phyloP scores from a whole-genome alignment of 2,329 filamentous ascomycete species.

The Rutstroemia sydowiana region DNA sequence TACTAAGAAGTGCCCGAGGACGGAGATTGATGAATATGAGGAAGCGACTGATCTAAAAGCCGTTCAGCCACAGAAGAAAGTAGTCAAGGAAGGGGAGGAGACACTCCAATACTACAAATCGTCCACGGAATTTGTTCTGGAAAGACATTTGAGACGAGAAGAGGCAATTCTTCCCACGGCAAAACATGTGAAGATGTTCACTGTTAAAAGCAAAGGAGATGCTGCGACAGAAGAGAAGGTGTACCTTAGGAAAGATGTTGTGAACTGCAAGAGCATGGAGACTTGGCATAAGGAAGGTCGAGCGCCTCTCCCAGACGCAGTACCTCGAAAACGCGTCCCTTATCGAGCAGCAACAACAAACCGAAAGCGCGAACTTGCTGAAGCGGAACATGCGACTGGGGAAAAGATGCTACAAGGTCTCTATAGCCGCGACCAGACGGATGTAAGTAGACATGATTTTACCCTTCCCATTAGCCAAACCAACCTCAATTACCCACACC shows the following conservation, averaged over 20 bases:
- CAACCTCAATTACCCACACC: too few species aligned
- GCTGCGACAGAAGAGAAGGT: constrained; percentile 72
- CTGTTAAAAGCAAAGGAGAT: constrained; percentile 64
- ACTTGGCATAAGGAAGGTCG: constrained; percentile 98
- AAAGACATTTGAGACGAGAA: constrained; percentile 81
- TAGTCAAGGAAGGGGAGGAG: constrained; percentile 66
- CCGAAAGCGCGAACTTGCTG: constrained; percentile 80
- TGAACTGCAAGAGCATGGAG: constrained; percentile 82
- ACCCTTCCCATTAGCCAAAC: too few species aligned
- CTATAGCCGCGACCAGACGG: constrained; percentile 77
- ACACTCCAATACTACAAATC: constrained; percentile 85
- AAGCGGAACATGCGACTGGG: constrained; percentile 67
- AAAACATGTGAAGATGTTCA: constrained; percentile 66
- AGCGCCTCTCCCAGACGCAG: constrained; percentile 60
- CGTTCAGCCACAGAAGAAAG: constrained; percentile 64
- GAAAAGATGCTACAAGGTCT: constrained; percentile 81
- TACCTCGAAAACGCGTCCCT: constrained; percentile 78
- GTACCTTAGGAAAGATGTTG: constrained; percentile 70
- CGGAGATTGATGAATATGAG: constrained; percentile 70
- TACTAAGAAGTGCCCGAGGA: constrained; percentile 44
- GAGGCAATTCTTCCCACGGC: constrained; percentile 72
- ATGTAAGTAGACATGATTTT: constrained; percentile 30
- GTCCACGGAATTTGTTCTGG: constrained; percentile 76
- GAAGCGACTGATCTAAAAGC: constrained; percentile 70
- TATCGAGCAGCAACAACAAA: constrained; percentile 86